A percentile compares a stretch with the other conserved stretches of the same genome.
Conservation (phyloP, 2,329 filamentous ascomycete species). For the Microcera coccophila region DNA sequence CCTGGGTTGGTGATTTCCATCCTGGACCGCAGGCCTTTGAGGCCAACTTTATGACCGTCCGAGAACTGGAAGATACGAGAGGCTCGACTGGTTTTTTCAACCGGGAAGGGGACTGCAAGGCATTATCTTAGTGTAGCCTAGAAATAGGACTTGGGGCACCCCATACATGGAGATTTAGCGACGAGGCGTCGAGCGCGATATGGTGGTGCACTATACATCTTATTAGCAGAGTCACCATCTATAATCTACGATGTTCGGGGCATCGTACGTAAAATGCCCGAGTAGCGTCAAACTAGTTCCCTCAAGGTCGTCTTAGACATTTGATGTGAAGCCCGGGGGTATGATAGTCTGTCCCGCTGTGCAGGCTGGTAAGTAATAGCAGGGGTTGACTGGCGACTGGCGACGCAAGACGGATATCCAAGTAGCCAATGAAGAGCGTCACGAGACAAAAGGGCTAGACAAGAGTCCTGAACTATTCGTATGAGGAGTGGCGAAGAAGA, state of each 20-base stretch:
- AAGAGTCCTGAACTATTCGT: background rate
- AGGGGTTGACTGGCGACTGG: background rate
- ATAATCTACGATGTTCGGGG: background rate
- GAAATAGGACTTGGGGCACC: background rate
- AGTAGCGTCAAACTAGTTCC: background rate
- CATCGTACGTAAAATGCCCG: background rate
- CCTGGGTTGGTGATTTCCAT: constrained; percentile 8
- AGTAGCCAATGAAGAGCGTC: background rate
- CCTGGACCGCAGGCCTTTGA: background rate
- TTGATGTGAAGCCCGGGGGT: background rate
- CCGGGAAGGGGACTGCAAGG: constrained; percentile 2
- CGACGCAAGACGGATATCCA: background rate
- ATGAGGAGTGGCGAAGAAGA: constrained; percentile 1
- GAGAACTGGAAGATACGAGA: background rate
- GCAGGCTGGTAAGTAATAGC: background rate
- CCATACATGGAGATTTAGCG: background rate
- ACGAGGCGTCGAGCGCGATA: background rate
- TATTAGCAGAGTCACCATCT: background rate
- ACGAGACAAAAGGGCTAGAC: background rate
- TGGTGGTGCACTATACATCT: background rate
- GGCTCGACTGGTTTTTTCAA: constrained; percentile 8
- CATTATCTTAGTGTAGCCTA: background rate
- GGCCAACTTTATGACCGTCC: background rate
- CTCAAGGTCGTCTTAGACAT: background rate
- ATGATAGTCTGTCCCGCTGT: background rate